Base-by-base conservation (phyloP, 2,329 filamentous ascomycete genomes). In the Verticillium albo-atrum region DNA sequence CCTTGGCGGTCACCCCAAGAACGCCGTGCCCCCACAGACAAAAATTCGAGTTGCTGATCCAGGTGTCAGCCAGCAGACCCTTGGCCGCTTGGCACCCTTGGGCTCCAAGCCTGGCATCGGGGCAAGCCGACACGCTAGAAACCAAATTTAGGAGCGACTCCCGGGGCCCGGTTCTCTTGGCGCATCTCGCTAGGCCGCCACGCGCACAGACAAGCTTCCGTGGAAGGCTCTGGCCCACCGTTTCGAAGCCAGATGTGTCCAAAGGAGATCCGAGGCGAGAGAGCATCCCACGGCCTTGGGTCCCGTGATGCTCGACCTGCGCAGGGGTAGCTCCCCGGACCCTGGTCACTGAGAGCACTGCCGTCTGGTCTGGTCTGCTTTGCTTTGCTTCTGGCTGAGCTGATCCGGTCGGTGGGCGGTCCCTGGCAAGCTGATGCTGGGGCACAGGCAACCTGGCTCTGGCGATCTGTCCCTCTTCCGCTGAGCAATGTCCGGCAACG, bases 41-140 rank as follows among this genome's bases (percentile, higher is more conserved):
- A 47, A 47, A 47, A 47, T 20, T 47, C 20, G 42, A 47, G 14
- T 23, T 23, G 42, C n/a, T 47, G 42, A 47, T 47, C 42, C 42
- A 47, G 20, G 42, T 47, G 42, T 47, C 42, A 47, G 42, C 42
- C 42, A n/a, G 42, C 20, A 47, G 42, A 47, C 42, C 42, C 42
- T 47, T 47, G 42, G n/a, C 20, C 9, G 42, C 42, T 47, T 47
- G 42, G 42, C n/a, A 20, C 27, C 15, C n/a, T 28, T 54, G 28
- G 26, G 30, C n/a, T 32, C 17, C 30, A 23, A 54, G 27, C 52
- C 26, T 54, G 27, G 17, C 28, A 20, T 56, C 54, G 54, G 54
- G 54, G 54, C 54, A 56, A 42, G 54, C 54, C 54, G 54, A 56
- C 9, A 35, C 54, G 54, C 54, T 56, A 56, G 30, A 55, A 25